Evolutionary conservation across 2,329 filamentous ascomycete species (phyloP).

Genomic region (Xylaria sp.): DNA sequence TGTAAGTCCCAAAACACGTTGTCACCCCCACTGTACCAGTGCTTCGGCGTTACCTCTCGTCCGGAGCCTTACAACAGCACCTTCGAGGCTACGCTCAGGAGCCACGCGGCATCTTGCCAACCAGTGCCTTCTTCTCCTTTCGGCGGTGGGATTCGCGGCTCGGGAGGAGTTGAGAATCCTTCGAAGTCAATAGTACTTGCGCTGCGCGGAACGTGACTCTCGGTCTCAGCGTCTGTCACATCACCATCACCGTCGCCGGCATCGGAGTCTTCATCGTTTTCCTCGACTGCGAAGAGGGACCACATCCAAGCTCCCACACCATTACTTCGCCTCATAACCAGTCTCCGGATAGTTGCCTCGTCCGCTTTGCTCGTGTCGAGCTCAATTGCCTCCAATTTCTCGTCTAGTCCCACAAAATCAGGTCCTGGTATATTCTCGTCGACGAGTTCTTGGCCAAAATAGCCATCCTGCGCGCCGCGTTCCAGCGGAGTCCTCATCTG

Average conservation of each 20-base stretch:
- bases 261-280: constrained; percentile 65
- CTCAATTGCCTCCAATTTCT: constrained; percentile 66
- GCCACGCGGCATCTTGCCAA: constrained; percentile 76
- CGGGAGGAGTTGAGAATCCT: constrained; percentile 54
- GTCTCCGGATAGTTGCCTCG: constrained; percentile 66
- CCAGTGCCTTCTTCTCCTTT: constrained; percentile 65
- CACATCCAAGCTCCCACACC: constrained; percentile 71
- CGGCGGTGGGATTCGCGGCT: constrained; percentile 61
- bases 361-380: constrained; percentile 64
- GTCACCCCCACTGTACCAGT: constrained; percentile 16
- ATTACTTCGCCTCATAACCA: constrained; percentile 65
- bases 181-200: constrained; percentile 56
- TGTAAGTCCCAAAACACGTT: constrained; percentile 8
- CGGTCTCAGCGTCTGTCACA: constrained; percentile 53
- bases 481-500: constrained; percentile 60
- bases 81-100: constrained; percentile 72
- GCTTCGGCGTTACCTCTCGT: constrained; percentile 6
- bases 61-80: constrained; percentile 62
- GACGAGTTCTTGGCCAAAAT: constrained; percentile 51
- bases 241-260: constrained; percentile 53
- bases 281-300: constrained; percentile 71
- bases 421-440: constrained; percentile 59
- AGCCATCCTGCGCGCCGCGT: constrained; percentile 54
- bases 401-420: constrained; percentile 72
- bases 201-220: constrained; percentile 50